Conservation (phyloP, 345 rosid genomes). For the Eucalyptus dawsonii region DNA sequence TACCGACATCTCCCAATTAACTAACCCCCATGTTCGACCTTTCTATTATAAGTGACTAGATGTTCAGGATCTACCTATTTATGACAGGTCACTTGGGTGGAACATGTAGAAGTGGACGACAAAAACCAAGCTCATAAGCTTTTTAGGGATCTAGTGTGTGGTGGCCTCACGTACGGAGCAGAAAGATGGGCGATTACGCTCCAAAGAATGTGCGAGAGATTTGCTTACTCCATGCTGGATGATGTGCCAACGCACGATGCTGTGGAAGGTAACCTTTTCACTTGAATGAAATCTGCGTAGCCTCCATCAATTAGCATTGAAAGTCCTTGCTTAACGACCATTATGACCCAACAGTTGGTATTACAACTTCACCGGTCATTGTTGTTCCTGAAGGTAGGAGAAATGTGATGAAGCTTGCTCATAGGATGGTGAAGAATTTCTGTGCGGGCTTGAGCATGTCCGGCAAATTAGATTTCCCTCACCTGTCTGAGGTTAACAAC, state of each 20-base stretch:
- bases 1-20: not conserved
- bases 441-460: slow-evolving; percentile 38
- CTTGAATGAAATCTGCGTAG: not conserved
- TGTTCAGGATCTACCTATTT: not conserved
- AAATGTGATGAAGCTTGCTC: slow-evolving; percentile 40
- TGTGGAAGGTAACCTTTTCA: slow-evolving; percentile 19
- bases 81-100: slow-evolving; percentile 66
- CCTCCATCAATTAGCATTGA: not conserved
- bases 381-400: slow-evolving; percentile 14
- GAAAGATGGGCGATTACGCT: slow-evolving; percentile 47
- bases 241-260: not conserved
- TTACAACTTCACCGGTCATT: slow-evolving; percentile 1
- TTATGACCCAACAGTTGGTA: not conserved
- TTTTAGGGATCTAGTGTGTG: slow-evolving; percentile 28
- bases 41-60: not conserved
- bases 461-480: slow-evolving; percentile 34
- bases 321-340: not conserved
- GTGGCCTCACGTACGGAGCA: slow-evolving; percentile 44
- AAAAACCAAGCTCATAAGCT: slow-evolving; percentile 33
- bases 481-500: slow-evolving; percentile 17
- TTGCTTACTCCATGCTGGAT: slow-evolving; percentile 3
- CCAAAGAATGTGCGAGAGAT: slow-evolving; percentile 53
- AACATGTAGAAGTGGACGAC: slow-evolving; percentile 67
- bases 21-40: not conserved
- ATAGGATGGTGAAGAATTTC: slow-evolving; percentile 56